These are phyloP conservation scores for Albatrellus ellisii DNA, from an alignment of 768 basidiomycete genomes.

Conservation along the genomic window DNA sequence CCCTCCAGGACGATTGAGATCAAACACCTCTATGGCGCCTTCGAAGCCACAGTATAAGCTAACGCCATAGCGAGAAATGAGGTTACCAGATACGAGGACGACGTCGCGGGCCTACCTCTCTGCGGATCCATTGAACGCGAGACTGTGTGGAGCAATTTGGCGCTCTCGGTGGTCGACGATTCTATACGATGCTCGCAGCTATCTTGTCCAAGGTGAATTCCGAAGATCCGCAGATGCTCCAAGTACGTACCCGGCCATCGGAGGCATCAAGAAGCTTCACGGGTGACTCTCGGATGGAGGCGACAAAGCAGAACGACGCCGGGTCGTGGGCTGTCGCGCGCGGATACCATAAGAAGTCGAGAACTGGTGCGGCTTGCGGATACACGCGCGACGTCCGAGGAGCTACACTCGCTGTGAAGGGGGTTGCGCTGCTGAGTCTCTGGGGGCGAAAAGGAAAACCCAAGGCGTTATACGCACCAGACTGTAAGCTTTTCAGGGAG, in stretches of 20 bases:
- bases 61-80: background rate
- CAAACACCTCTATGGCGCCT: constrained; percentile 77
- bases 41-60: constrained; percentile 85
- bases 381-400: constrained; percentile 14
- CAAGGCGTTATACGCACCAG: constrained; percentile 1
- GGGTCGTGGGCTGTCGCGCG: constrained; percentile 44
- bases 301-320: constrained; percentile 68
- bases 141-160: constrained; percentile 72
- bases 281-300: constrained; percentile 75
- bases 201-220: background rate
- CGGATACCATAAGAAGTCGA: constrained; percentile 82
- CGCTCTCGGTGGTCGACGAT: constrained; percentile 94
- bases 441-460: background rate
- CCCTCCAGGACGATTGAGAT: constrained; percentile 58
- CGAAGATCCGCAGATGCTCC: background rate
- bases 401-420: background rate
- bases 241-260: constrained; percentile 50
- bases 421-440: background rate
- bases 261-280: constrained; percentile 74
- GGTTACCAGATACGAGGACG: background rate
- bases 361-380: constrained; percentile 53
- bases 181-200: constrained; percentile 85
- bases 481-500: constrained; percentile 1
- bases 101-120: constrained; percentile 36
- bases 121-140: constrained; percentile 62